Evolutionary conservation across 352 stramenopile species (phyloP), one percentile per base, ranked within the genome.

Genomic region (Globisporangium paroecandrum): DNA sequence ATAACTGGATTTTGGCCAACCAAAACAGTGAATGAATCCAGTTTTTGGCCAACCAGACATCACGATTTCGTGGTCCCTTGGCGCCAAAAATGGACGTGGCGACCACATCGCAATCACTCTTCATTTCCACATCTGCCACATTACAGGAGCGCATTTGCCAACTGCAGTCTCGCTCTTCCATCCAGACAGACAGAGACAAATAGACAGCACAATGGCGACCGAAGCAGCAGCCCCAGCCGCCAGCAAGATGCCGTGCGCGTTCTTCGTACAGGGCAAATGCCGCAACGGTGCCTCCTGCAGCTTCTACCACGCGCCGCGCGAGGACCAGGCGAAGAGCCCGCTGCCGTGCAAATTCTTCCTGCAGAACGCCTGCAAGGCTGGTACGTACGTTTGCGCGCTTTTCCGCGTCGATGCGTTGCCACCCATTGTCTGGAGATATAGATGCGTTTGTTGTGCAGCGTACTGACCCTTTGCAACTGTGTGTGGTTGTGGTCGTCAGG

Each of bases 341-440:
- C 58, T 79, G 59, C 72, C 82, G 53, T 93, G 83, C 74, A 92
- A 85, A 64, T 93, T 91, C 67, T 92, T 86, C 64, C 69, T 91
- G 22, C 77, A 89, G 59, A 82, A 82, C 54, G 63, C 78, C 47
- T 93, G 85, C 71, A 88, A 68, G 34, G 81, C 81, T 13, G 81
- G 73, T 67, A 12, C 41, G 53, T 57, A 9, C 41, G 53, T 57
- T 10, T 54, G 24, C n/a, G 20, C 54, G 27, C 32, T 38, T 38
- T 54, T 38, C 43, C 43, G 43, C 18, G 18, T 24, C 43, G 18
- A 51, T 51, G 18, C 18, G 43, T 24, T n/a, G 43, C 2, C 5
- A 15, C 15, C 18, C 18, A 9, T 49, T 20, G 22, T 2, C 10
- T 64, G 51, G 13, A 41, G 7, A 1, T 46, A 32, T 46, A 32